Percentiles rank a stretch among this genome's conserved stretches.
These are phyloP conservation scores for Tolypocladium ovalisporum DNA, from an alignment of 2,329 filamentous ascomycete species.

Conservation along the genomic window DNA sequence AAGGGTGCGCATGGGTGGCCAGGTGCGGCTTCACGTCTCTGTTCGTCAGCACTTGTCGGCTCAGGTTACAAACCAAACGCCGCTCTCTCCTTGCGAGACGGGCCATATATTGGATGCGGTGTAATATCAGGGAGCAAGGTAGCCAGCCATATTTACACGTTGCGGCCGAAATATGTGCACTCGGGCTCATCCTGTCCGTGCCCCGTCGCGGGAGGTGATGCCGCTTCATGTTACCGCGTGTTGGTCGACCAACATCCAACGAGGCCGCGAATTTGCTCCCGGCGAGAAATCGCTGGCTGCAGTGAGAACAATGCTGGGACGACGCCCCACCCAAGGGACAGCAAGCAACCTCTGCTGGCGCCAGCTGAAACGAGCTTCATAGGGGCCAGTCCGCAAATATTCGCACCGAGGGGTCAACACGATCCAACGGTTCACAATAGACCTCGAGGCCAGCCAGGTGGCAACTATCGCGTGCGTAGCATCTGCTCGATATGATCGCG, in stretches of 20 bases:
- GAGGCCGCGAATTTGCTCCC: background rate
- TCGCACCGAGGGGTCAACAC: background rate
- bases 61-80: background rate
- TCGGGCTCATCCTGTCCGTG: background rate
- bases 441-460: background rate
- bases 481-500: conserved; percentile 85
- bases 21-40: background rate
- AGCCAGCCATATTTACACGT: background rate
- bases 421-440: background rate
- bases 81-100: background rate
- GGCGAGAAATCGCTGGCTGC: background rate
- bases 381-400: background rate
- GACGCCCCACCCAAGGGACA: background rate
- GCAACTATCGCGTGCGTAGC: conserved; percentile 40
- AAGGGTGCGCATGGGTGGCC: background rate
- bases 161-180: background rate
- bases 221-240: background rate
- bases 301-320: background rate
- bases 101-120: background rate
- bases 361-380: background rate
- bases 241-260: background rate
- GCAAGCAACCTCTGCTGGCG: background rate
- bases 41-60: background rate
- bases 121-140: background rate
- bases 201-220: background rate